phyloP scores from a whole-genome alignment of 139 green algal species.

The Eudorina sp. region DNA sequence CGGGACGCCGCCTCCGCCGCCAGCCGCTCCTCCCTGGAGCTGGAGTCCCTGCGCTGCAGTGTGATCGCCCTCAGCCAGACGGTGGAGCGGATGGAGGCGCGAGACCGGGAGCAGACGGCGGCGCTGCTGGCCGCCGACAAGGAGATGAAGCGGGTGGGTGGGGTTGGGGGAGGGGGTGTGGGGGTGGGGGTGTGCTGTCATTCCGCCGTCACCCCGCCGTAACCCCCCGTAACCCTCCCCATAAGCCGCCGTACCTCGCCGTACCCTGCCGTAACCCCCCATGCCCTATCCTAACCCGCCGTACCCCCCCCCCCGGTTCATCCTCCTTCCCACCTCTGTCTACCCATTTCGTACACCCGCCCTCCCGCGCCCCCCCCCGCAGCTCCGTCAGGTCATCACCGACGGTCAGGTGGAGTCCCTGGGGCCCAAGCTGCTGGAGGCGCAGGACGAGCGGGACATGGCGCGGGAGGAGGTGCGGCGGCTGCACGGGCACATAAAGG shows the following conservation, averaged over 20 bases:
- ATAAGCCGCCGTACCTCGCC: too few species aligned
- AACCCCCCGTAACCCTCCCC: too few species aligned
- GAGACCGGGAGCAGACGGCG: background rate
- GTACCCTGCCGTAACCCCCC: too few species aligned
- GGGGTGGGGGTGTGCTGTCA: too few species aligned
- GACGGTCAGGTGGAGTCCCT: background rate
- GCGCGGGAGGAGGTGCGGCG: background rate
- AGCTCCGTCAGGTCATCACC: conserved; percentile 11
- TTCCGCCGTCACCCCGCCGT: too few species aligned
- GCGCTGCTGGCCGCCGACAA: background rate
- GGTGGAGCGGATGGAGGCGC: background rate
- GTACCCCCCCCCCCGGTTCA: too few species aligned
- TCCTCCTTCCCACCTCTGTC: too few species aligned
- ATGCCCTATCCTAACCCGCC: too few species aligned
- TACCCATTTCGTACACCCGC: too few species aligned
- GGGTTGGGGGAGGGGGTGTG: too few species aligned
- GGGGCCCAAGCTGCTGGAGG: background rate
- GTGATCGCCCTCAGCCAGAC: background rate
- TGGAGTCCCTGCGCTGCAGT: background rate
- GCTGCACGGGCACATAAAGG: background rate
- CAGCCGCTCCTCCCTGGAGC: background rate
- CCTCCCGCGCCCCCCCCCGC: background rate
- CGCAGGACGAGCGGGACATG: background rate
- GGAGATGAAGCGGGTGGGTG: conserved; percentile 6
- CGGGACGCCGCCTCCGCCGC: conserved; percentile 8